Evolutionary conservation across 495 filamentous ascomycete genomes (phyloP).

Genomic region (Bathelium albidoporum): DNA sequence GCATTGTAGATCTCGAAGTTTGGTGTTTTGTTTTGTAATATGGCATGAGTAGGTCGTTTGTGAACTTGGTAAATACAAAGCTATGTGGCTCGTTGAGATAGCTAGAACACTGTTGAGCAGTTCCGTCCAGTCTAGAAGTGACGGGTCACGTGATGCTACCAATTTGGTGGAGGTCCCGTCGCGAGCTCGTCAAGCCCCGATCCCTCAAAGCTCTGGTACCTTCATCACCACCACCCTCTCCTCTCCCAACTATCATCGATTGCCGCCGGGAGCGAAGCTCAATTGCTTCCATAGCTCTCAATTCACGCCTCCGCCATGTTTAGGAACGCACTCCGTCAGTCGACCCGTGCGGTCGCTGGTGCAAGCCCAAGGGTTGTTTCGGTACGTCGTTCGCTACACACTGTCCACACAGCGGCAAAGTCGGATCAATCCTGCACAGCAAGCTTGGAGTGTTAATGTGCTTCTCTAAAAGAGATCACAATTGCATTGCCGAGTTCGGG

Average conservation of each 20-base stretch:
- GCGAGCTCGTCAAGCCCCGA: neutral
- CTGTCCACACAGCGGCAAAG: neutral
- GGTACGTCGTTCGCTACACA: conserved; percentile 51
- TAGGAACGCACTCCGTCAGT: conserved; percentile 93
- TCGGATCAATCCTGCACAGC: neutral
- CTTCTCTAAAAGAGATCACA: conserved; percentile 16
- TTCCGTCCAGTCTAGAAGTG: neutral
- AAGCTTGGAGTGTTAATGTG: conserved; percentile 17
- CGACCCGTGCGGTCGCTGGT: conserved; percentile 83
- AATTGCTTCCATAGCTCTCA: conserved; percentile 41
- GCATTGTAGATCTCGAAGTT: no score
- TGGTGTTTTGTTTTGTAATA: no score
- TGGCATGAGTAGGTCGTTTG: no score
- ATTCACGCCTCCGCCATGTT: conserved; percentile 59
- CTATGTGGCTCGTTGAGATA: no score
- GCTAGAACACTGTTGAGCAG: no score
- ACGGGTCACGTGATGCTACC: neutral
- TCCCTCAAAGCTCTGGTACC: neutral
- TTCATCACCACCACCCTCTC: conserved; percentile 14
- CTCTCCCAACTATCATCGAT: conserved; percentile 24
- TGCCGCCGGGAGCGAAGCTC: conserved; percentile 25
- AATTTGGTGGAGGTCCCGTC: neutral
- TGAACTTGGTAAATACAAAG: no score
- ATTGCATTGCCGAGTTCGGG: neutral
- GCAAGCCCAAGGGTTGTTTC: conserved; percentile 67